Base-by-base conservation (phyloP, 805 yeast species). In the Lipomyces yamanashiensis region DNA sequence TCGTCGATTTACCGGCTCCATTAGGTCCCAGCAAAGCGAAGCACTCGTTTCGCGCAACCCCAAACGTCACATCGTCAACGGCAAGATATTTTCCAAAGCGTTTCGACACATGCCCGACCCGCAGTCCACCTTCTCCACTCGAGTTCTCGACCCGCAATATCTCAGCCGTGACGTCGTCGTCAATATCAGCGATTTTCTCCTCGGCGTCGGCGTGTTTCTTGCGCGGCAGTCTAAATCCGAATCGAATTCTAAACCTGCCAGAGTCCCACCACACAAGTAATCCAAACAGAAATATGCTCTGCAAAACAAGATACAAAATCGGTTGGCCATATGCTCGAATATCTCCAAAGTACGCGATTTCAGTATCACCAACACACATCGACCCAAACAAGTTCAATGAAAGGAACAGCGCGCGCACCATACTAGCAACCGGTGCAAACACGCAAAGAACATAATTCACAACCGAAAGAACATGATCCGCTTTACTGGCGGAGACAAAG, bases 1-100 rank as follows among this genome's bases (percentile, higher is more conserved):
- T 69, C 7, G 78, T 75, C 4, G 78, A 74, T 58, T 76, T 76
- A 2, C 78, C 78, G 2, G 78, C 78, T 36, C 78, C 78, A 53
- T 76, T 76, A 1, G 78, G 78, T 0, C 78, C 78, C 34, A 76
- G 70, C 28, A 76, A 64, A 1, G 77, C 78, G 67, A 76, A 75
- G 51, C 74, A 70, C 49, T 75, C 78, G n/a, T 72, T 72, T 5
- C 68, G 67, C 43, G 62, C 62, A 28, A 75, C 76, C 7, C 75
- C 75, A 61, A 74, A 75, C 2, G 76, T 66, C 17, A 74, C 74
- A 55, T 75, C 76, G 8, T 74, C 73, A 7, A 74, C 75, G 1
- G 71, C 77, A 17, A 62, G 61, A 37, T 52, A 52, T 15, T 39
- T 62, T 6, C 66, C 66, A 52, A 61, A 75, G 47, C 54, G 60